Evolutionary conservation across 768 basidiomycete genomes (phyloP), one percentile per base, ranked within the genome.

Genomic region (Aureoboletus auriporus): DNA sequence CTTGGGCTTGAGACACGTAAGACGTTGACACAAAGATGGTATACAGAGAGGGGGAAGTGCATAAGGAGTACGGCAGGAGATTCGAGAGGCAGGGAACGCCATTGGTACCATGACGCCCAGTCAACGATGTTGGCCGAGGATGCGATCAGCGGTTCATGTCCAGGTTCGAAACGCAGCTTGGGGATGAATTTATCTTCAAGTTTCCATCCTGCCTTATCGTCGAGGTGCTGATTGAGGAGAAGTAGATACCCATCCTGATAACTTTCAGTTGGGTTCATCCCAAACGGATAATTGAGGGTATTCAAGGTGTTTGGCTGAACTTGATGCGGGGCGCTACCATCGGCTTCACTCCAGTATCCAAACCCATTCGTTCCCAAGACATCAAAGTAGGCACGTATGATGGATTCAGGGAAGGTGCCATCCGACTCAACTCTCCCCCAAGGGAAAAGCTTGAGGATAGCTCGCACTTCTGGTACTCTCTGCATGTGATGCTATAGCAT

Each of bases 71-170:
- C 72, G 0, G 72, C 74, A 8, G 74, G 72, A 17, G 75, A 75
- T 26, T 60, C 58, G 34, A 74, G 58, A 31, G 75, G 68, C 17
- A 77, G 56, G 40, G 67, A 64, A 33, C 76, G 70, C 76, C 75
- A 76, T 40, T 65, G 51, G 55, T 76, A 71, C 62, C 74, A 77
- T 20, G 70, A 69, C 29, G 60, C 63, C 76, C 76, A 78, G 48
- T 66, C 70, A 26, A 57, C 53, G 30, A 72, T 56, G 16, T 66
- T 61, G 28, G 46, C 57, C 42, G 63, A 50, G 51, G 65, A 54
- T 54, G 54, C 50, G 9, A 67, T 60, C 29, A 44, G 42, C 2
- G 56, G 65, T 42, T 71, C 67, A 27, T 57, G 49, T 13, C 56
- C 58, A 29, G 57, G 51, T 35, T 57, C 53, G n/a, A 65, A 66